A percentile compares a stretch with the other conserved stretches of the same genome.
Evolutionary conservation across 495 filamentous ascomycete genomes (phyloP).

Genomic region (Penicillium odoratum): DNA sequence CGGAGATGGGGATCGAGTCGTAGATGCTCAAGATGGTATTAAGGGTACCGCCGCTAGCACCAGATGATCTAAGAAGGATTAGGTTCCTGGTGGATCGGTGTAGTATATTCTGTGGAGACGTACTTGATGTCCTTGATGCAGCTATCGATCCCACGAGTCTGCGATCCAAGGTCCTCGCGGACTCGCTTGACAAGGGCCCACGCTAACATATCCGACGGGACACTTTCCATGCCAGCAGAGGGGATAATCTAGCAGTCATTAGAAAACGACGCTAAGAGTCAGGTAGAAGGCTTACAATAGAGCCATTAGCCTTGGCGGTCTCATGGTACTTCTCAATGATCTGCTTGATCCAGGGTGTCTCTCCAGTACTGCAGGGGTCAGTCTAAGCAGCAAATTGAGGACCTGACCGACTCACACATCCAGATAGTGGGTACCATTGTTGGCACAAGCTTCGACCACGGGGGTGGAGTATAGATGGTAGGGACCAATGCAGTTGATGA

Average conservation of each 20-base stretch:
- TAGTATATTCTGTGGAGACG: constrained; percentile 3
- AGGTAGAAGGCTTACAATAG: constrained; percentile 54
- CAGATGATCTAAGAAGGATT: constrained; percentile 33
- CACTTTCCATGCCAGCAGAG: constrained; percentile 82
- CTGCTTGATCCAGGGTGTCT: constrained; percentile 73
- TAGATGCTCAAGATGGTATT: constrained; percentile 62
- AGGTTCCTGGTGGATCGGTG: not conserved
- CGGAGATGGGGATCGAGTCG: constrained; percentile 57
- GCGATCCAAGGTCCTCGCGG: constrained; percentile 55
- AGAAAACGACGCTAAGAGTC: constrained; percentile 12
- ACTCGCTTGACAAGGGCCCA: constrained; percentile 67
- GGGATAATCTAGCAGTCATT: constrained; percentile 68
- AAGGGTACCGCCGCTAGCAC: constrained; percentile 74
- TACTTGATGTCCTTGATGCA: constrained; percentile 64
- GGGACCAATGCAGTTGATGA: constrained; percentile 86
- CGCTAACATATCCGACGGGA: constrained; percentile 76
- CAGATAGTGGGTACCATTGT: constrained; percentile 86
- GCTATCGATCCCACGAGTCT: constrained; percentile 59
- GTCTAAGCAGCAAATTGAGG: not conserved
- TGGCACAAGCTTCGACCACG: constrained; percentile 85
- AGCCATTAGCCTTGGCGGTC: constrained; percentile 69
- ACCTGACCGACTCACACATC: constrained; percentile 56
- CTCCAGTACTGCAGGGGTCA: constrained; percentile 62
- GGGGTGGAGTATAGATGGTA: constrained; percentile 76
- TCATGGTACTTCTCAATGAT: constrained; percentile 83